Evolutionary conservation across 805 yeast genomes (phyloP).

Genomic region (Blastobotrys americana): DNA sequence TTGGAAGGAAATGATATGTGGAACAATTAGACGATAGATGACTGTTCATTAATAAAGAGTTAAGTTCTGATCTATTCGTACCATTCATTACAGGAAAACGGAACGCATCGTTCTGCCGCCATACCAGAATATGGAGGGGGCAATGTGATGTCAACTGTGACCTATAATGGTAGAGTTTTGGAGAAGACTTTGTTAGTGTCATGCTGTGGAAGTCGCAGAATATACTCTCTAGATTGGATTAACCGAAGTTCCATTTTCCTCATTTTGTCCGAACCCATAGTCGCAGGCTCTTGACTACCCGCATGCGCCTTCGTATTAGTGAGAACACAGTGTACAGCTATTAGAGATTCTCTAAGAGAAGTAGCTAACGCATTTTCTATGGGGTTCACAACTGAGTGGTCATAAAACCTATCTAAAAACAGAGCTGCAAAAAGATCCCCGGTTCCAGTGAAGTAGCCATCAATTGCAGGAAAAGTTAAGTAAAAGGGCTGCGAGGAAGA

Average conservation of each 20-base stretch:
- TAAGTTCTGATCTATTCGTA: too few species aligned
- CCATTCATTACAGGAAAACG: too few species aligned
- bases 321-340: conserved; percentile 44
- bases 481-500: conserved; percentile 18
- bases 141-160: background rate
- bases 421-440: conserved; percentile 88
- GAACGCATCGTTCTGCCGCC: too few species aligned
- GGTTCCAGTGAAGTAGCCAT: conserved; percentile 88
- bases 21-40: too few species aligned
- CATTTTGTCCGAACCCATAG: conserved; percentile 40
- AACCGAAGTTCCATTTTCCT: conserved; percentile 65
- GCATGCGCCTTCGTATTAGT: conserved; percentile 19
- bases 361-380: conserved; percentile 25
- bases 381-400: conserved; percentile 1
- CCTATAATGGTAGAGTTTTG: background rate
- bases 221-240: conserved; percentile 46
- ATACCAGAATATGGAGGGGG: too few species aligned
- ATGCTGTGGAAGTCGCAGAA: conserved; percentile 5
- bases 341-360: conserved; percentile 34
- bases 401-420: conserved; percentile 48
- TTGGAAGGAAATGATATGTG: too few species aligned
- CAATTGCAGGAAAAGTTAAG: conserved; percentile 53
- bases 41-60: too few species aligned
- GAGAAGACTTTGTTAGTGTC: background rate
- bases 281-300: background rate